A percentile compares a stretch with the other conserved stretches of the same genome.
phyloP scores from a whole-genome alignment of 352 stramenopile species.

The Pythium pyrilobum region DNA sequence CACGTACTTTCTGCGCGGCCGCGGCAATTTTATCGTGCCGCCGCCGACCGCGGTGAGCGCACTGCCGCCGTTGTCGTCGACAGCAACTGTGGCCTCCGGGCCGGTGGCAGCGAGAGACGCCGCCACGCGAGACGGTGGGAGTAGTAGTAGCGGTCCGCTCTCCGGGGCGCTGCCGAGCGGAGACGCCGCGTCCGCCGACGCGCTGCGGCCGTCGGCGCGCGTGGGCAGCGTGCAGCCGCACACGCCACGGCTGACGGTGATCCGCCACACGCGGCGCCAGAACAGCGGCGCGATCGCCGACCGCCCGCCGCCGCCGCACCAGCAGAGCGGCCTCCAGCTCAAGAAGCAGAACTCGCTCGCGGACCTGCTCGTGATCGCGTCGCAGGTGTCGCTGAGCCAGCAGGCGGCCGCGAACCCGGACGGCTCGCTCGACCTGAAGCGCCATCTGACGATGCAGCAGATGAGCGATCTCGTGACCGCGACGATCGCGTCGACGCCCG shows the following conservation, averaged over 20 bases:
- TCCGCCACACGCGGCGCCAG: constrained; percentile 18
- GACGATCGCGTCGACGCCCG: constrained; percentile 20
- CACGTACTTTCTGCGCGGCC: constrained; percentile 73
- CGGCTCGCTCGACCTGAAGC: constrained; percentile 17
- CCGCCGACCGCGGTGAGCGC: constrained; percentile 21
- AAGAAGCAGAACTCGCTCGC: constrained; percentile 27
- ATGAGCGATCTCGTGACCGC: constrained; percentile 24
- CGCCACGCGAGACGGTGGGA: no score
- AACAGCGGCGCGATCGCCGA: constrained; percentile 4
- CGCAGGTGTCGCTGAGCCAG: background rate
- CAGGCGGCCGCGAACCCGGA: constrained; percentile 12
- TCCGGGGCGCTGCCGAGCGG: no score
- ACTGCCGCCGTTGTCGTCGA: background rate
- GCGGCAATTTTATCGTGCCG: constrained; percentile 51
- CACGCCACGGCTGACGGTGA: constrained; percentile 14
- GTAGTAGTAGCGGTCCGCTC: no score
- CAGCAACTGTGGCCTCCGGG: no score
- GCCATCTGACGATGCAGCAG: constrained; percentile 22
- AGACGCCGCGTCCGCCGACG: background rate
- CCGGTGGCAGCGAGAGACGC: no score
- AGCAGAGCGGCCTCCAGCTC: background rate
- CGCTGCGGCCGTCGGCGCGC: background rate
- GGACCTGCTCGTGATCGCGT: constrained; percentile 22
- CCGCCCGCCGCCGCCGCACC: background rate
- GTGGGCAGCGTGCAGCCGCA: background rate